A percentile compares a stretch with the other conserved stretches of the same genome.
Evolutionary conservation across 805 yeast species (phyloP).

Genomic region (Candida takata): DNA sequence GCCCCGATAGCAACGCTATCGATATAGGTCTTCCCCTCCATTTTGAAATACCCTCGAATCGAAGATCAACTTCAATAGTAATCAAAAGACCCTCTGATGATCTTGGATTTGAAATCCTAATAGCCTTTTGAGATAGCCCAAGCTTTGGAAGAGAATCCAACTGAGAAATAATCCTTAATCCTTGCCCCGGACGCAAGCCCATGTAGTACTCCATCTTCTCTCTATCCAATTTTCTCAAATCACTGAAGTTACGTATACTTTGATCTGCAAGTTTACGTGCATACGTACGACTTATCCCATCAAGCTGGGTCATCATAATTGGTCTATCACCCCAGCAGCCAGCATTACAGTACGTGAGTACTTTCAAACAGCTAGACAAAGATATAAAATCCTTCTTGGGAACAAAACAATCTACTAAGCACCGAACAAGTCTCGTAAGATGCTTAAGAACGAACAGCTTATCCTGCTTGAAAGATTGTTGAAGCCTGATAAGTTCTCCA

Average conservation of each 20-base stretch:
- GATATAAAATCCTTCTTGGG: slow-evolving; percentile 37
- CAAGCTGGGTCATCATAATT: slow-evolving; percentile 39
- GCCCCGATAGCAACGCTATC: slow-evolving; percentile 25
- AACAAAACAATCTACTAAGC: slow-evolving; percentile 37
- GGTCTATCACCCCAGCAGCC: slow-evolving; percentile 46
- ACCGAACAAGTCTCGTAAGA: slow-evolving; percentile 34
- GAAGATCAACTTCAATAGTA: slow-evolving; percentile 14
- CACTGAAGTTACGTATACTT: slow-evolving; percentile 27
- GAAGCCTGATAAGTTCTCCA: slow-evolving; percentile 33
- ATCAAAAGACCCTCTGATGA: neutral
- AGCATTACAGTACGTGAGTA: slow-evolving; percentile 35
- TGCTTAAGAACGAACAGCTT: slow-evolving; percentile 36
- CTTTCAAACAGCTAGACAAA: slow-evolving; percentile 29
- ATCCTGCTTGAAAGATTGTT: slow-evolving; percentile 37
- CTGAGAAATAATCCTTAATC: slow-evolving; percentile 30
- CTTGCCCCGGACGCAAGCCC: slow-evolving; percentile 35
- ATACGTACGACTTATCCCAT: slow-evolving; percentile 37
- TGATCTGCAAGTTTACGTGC: slow-evolving; percentile 32
- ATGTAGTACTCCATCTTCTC: slow-evolving; percentile 35
- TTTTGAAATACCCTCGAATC: slow-evolving; percentile 9
- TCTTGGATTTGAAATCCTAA: slow-evolving; percentile 5
- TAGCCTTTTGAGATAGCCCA: slow-evolving; percentile 14
- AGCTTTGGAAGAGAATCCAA: slow-evolving; percentile 32
- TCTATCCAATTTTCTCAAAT: slow-evolving; percentile 25
- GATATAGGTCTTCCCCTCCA: slow-evolving; percentile 32